These are phyloP conservation scores for Plectosphaerella cucumerina DNA, from an alignment of 2,329 filamentous ascomycete species.

Conservation along the genomic window DNA sequence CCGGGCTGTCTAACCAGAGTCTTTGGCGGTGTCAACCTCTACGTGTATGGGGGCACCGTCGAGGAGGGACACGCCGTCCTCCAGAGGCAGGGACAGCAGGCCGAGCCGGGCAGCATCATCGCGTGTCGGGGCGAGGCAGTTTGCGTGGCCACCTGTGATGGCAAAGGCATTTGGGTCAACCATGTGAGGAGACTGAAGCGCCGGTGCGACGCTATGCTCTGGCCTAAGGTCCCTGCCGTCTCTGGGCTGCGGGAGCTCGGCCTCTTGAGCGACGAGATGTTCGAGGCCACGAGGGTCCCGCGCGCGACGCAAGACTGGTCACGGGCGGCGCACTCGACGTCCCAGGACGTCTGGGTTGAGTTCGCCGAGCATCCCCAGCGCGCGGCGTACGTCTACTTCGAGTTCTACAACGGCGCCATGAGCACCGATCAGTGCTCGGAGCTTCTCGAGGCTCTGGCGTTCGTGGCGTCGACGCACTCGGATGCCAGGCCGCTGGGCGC, in stretches of 20 bases:
- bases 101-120: slow-evolving; percentile 21
- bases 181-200: slow-evolving; percentile 32
- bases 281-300: slow-evolving; percentile 9
- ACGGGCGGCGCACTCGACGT: slow-evolving; percentile 20
- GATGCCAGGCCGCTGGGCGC: slow-evolving; percentile 24
- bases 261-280: slow-evolving; percentile 17
- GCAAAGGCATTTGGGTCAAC: slow-evolving; percentile 35
- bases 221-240: slow-evolving; percentile 35
- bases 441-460: slow-evolving; percentile 29
- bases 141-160: slow-evolving; percentile 32
- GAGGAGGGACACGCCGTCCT: slow-evolving; percentile 22
- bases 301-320: slow-evolving; percentile 20
- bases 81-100: slow-evolving; percentile 2
- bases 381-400: slow-evolving; percentile 34
- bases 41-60: slow-evolving; percentile 35
- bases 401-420: slow-evolving; percentile 41
- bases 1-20: slow-evolving; percentile 32
- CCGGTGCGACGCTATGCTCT: slow-evolving; percentile 30
- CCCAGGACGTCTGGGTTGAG: slow-evolving; percentile 35
- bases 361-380: slow-evolving; percentile 21
- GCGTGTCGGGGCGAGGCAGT: slow-evolving; percentile 29
- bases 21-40: slow-evolving; percentile 27
- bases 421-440: slow-evolving; percentile 31
- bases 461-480: slow-evolving; percentile 23
- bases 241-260: slow-evolving; percentile 27